Conservation (phyloP, 2,329 filamentous ascomycete genomes). For the Botryotinia narcissicola region DNA sequence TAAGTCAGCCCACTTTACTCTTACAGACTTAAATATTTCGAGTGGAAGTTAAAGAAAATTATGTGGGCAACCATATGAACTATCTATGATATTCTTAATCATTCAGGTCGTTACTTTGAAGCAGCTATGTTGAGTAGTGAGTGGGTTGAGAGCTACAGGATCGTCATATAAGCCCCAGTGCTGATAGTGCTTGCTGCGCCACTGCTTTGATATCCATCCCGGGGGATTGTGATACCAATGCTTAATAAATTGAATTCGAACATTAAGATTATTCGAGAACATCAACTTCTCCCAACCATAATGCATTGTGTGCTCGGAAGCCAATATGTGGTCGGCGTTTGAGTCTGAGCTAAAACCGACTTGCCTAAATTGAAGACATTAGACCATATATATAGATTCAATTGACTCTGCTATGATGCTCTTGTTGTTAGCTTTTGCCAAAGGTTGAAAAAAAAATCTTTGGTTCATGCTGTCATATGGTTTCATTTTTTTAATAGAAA, state of each 20-base stretch:
- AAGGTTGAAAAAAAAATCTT: background rate
- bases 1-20: constrained; percentile 13
- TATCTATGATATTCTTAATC: background rate
- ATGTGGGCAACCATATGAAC: background rate
- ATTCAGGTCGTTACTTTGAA: background rate
- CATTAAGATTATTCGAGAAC: constrained; percentile 20
- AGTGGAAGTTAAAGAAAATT: background rate
- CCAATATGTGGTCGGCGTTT: background rate
- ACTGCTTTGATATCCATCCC: constrained; percentile 3
- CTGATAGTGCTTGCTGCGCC: background rate
- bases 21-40: background rate
- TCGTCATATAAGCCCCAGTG: constrained; percentile 13
- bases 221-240: constrained; percentile 16
- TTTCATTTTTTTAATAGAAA: background rate
- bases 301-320: background rate
- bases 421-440: background rate
- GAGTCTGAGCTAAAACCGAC: background rate
- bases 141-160: constrained; percentile 7
- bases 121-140: background rate
- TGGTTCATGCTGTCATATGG: background rate
- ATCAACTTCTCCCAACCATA: background rate
- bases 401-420: background rate
- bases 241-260: constrained; percentile 15
- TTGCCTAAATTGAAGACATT: background rate
- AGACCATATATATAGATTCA: background rate